Evolutionary conservation across 768 basidiomycete genomes (phyloP).

Genomic region (Mycena galopus): DNA sequence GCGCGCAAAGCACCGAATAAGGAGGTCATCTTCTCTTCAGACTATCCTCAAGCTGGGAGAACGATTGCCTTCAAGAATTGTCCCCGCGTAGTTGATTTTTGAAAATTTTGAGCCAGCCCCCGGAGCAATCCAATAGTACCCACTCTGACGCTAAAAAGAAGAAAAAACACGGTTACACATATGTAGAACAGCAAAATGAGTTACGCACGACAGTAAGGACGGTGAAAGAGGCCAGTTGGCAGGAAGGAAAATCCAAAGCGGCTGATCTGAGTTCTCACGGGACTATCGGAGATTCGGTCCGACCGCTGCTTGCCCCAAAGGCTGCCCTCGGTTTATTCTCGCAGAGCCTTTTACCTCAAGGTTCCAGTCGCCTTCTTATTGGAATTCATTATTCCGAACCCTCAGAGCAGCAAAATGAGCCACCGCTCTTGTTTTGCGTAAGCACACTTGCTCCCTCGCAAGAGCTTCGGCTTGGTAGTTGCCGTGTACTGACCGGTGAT

Average conservation of each 20-base stretch:
- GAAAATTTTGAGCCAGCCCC: no score
- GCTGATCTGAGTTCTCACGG: neutral
- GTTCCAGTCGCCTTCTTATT: no score
- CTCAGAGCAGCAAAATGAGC: no score
- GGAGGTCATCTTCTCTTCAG: neutral
- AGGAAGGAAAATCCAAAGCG: neutral
- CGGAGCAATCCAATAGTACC: neutral
- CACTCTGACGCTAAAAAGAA: neutral
- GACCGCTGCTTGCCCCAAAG: no score
- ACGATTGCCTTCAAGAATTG: neutral
- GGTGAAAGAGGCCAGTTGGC: neutral
- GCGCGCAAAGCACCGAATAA: constrained; percentile 10
- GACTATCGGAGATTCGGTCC: neutral
- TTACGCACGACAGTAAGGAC: neutral
- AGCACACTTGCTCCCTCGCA: neutral
- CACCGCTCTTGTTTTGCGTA: no score
- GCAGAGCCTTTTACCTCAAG: neutral
- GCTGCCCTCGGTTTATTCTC: neutral
- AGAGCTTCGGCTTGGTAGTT: neutral
- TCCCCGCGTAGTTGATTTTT: neutral
- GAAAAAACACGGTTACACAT: neutral
- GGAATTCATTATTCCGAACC: no score
- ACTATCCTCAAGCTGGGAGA: neutral
- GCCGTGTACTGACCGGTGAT: no score
- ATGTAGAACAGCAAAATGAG: neutral